These are phyloP conservation scores for Copromyces sp. DNA, from an alignment of 495 filamentous ascomycete genomes.

Conservation along the genomic window DNA sequence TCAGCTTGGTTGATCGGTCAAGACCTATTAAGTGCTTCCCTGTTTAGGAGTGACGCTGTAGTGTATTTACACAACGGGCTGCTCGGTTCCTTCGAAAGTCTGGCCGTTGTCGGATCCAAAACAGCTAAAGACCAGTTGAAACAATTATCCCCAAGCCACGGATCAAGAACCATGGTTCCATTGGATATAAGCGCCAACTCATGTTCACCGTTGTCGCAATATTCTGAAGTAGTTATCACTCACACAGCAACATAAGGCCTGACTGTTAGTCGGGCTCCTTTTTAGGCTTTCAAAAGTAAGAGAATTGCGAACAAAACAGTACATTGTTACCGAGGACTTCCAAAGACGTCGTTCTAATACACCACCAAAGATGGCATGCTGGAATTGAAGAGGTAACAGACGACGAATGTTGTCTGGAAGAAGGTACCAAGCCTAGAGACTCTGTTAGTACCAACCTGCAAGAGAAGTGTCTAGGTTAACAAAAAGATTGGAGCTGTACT, in stretches of 20 bases:
- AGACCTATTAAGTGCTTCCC: not conserved
- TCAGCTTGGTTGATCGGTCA: not conserved
- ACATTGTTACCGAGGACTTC: not conserved
- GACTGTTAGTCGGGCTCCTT: not conserved
- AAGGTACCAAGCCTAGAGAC: not conserved
- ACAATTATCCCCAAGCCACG: not conserved
- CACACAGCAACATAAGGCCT: too few species aligned
- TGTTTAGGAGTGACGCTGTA: not conserved
- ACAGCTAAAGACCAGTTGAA: not conserved
- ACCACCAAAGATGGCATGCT: not conserved
- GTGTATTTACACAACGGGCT: not conserved
- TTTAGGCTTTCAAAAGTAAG: not conserved
- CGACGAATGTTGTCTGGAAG: not conserved
- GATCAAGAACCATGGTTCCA: not conserved
- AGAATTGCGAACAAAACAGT: not conserved
- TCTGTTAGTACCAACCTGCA: not conserved
- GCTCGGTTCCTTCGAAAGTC: not conserved
- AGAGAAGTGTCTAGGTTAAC: not conserved
- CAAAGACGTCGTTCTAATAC: not conserved
- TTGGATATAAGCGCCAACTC: not conserved
- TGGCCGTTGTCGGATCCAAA: not conserved
- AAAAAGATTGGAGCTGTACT: not conserved
- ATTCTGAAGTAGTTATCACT: not conserved
- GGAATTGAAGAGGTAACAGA: too few species aligned
- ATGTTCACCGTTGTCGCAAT: not conserved